Percentiles rank a stretch among this genome's conserved stretches.
These are phyloP conservation scores for Solanum neorickii DNA, from an alignment of 257 asterid genomes.

Conservation along the genomic window DNA sequence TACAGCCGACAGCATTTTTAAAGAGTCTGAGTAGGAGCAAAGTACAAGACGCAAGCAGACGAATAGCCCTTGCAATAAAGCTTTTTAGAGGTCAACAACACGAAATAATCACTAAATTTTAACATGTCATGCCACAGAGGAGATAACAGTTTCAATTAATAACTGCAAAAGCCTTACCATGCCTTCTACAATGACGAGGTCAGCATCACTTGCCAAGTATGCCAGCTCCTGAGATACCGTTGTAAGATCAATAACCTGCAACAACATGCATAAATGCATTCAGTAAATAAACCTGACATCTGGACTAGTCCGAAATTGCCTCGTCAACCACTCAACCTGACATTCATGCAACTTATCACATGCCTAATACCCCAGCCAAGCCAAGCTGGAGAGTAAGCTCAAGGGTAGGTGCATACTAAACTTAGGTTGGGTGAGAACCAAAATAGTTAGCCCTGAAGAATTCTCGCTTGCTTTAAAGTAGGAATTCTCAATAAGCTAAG, in stretches of 20 bases:
- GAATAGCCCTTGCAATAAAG: neutral
- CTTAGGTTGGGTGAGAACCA: neutral
- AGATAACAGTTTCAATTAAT: neutral
- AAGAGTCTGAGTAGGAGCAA: neutral
- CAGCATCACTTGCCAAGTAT: slow-evolving; percentile 79
- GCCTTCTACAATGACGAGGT: slow-evolving; percentile 93
- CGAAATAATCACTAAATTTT: neutral
- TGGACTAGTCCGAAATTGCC: neutral
- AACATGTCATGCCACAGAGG: neutral
- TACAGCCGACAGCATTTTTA: neutral
- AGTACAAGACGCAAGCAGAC: neutral
- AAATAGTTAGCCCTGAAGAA: neutral
- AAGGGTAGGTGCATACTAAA: neutral
- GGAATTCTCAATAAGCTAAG: neutral
- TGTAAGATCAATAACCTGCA: slow-evolving; percentile 80
- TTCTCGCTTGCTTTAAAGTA: neutral
- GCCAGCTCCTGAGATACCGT: slow-evolving; percentile 90
- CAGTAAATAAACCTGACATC: neutral
- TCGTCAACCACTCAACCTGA: neutral
- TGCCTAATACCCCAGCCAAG: neutral
- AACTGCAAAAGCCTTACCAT: slow-evolving; percentile 39
- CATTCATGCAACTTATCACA: neutral
- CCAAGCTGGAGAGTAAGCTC: neutral
- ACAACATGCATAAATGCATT: neutral
- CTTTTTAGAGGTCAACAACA: neutral